phyloP scores from a whole-genome alignment of 2,329 filamentous ascomycete species.

The Alternaria sp. region DNA sequence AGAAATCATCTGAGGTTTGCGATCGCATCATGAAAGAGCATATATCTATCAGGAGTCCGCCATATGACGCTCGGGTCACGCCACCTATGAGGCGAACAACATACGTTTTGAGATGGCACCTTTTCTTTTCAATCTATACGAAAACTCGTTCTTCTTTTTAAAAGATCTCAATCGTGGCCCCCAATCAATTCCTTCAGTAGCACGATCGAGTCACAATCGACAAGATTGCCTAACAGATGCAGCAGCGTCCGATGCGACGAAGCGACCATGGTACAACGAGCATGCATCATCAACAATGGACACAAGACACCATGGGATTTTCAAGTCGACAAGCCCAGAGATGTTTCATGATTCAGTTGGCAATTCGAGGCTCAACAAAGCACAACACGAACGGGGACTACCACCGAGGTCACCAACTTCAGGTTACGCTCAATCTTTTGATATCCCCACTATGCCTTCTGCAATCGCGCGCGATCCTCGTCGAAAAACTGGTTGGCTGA shows the following conservation, averaged over 20 bases:
- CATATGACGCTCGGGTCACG: not conserved
- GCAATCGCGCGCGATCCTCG: slow-evolving; percentile 14
- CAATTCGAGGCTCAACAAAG: not conserved
- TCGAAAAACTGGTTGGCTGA: slow-evolving; percentile 21
- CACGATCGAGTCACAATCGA: not conserved
- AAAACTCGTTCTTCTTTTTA: not conserved
- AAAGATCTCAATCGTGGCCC: not conserved
- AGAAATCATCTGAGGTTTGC: not conserved
- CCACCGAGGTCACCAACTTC: not conserved
- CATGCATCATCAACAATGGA: not conserved
- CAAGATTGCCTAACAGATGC: not conserved
- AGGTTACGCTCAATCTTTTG: not conserved
- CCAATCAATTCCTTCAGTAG: not conserved
- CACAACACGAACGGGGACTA: not conserved
- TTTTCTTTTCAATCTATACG: not conserved
- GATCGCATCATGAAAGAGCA: not conserved
- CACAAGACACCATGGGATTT: not conserved
- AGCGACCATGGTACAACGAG: not conserved
- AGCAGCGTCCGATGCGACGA: not conserved
- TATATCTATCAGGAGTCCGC: not conserved
- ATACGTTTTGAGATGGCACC: not conserved
- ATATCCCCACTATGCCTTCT: not conserved
- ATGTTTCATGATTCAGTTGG: not conserved
- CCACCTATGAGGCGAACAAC: not conserved
- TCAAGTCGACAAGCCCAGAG: not conserved